Conservation (phyloP, 805 yeast species). For the Brettanomyces sp. region DNA sequence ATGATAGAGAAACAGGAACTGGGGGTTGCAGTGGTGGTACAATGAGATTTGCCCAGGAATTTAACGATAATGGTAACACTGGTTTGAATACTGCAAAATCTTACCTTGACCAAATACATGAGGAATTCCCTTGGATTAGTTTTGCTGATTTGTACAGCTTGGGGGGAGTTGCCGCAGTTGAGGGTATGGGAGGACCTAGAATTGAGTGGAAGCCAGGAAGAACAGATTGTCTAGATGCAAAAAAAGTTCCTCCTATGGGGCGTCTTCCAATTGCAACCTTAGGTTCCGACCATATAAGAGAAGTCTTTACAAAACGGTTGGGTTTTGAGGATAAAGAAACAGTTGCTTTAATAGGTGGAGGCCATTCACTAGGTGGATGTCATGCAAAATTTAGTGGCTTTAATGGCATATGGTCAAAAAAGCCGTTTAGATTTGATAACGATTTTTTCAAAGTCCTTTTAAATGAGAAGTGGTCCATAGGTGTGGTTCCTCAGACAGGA, state of each 20-base stretch:
- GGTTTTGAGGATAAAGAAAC: conserved; percentile 65
- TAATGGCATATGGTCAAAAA: conserved; percentile 38
- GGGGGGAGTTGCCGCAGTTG: conserved; percentile 72
- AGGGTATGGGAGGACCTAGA: conserved; percentile 71
- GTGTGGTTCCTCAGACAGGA: conserved; percentile 33
- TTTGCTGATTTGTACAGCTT: conserved; percentile 76
- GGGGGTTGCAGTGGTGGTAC: conserved; percentile 74
- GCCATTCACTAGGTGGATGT: conserved; percentile 71
- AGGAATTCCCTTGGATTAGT: conserved; percentile 58
- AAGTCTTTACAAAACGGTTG: conserved; percentile 48
- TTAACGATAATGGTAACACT: conserved; percentile 50
- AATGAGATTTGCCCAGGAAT: conserved; percentile 44
- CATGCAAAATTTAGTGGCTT: conserved; percentile 47
- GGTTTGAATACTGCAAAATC: conserved; percentile 54
- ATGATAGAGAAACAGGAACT: conserved; percentile 39
- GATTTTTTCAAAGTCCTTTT: conserved; percentile 36
- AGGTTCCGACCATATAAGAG: conserved; percentile 57
- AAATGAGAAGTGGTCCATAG: conserved; percentile 34
- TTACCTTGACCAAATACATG: conserved; percentile 46
- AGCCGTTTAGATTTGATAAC: conserved; percentile 34
- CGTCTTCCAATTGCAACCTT: conserved; percentile 66
- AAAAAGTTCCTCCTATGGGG: conserved; percentile 54
- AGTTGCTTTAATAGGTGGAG: conserved; percentile 67
- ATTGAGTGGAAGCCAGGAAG: conserved; percentile 81
- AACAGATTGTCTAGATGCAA: conserved; percentile 41